These are phyloP conservation scores for Xanthoceras sorbifolium DNA, from an alignment of 345 rosid genomes.

Conservation along the genomic window DNA sequence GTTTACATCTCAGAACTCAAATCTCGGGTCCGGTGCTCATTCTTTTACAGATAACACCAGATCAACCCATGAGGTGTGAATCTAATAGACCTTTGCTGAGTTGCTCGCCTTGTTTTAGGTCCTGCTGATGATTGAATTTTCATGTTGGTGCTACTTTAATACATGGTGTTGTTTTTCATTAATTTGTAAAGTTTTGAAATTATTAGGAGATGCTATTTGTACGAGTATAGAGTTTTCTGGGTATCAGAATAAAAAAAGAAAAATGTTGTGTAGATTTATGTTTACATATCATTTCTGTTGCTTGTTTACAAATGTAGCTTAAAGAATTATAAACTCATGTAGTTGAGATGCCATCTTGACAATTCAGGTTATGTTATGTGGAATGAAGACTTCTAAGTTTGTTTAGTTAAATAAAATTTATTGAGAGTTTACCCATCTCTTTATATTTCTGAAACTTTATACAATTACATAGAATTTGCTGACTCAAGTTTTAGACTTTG, in stretches of 20 bases:
- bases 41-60: slow-evolving; percentile 33
- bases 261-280: neutral
- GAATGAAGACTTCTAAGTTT: neutral
- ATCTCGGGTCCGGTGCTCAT: slow-evolving; percentile 35
- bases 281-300: neutral
- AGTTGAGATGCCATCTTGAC: neutral
- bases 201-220: neutral
- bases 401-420: too few relatives aligned
- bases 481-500: too few relatives aligned
- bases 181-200: slow-evolving; percentile 19
- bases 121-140: slow-evolving; percentile 14
- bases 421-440: too few relatives aligned
- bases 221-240: neutral
- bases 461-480: too few relatives aligned
- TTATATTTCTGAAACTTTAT: too few relatives aligned
- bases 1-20: slow-evolving; percentile 46
- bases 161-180: slow-evolving; percentile 14
- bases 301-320: neutral
- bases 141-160: neutral
- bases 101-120: neutral
- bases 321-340: neutral
- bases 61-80: slow-evolving; percentile 33
- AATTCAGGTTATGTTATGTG: neutral
- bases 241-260: too few relatives aligned
- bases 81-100: neutral